phyloP scores from a whole-genome alignment of 208 protist genomes.

The Vickermania spadyakhi region DNA sequence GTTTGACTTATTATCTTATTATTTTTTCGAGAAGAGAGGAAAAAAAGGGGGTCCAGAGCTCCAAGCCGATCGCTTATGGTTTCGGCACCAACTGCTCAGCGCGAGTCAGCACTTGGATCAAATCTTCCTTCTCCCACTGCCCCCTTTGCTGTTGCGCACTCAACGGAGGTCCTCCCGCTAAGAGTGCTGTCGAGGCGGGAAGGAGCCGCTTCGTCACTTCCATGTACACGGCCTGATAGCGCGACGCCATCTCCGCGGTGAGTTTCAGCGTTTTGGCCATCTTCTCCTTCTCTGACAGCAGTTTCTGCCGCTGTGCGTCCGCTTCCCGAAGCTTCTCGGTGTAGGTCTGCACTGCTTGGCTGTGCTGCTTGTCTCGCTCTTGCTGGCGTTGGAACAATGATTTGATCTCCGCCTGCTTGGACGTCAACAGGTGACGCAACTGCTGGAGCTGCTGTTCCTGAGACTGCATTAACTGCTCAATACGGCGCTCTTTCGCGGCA shows the following conservation, averaged over 20 bases:
- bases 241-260: neutral
- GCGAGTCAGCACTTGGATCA: too few relatives aligned
- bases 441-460: neutral
- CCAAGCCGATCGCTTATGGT: too few relatives aligned
- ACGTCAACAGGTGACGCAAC: neutral
- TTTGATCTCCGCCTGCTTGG: slow-evolving; percentile 1
- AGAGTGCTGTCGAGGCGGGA: neutral
- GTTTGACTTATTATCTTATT: too few relatives aligned
- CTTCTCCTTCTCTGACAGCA: neutral
- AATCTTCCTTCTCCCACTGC: too few relatives aligned
- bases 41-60: too few relatives aligned
- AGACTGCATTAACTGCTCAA: neutral
- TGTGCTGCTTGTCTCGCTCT: neutral
- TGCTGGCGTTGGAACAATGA: neutral
- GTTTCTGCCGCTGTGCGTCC: neutral
- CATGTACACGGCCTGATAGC: neutral
- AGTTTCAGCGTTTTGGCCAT: neutral
- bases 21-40: too few relatives aligned
- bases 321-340: slow-evolving; percentile 3
- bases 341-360: neutral
- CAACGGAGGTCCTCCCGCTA: too few relatives aligned
- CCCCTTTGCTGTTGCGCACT: too few relatives aligned
- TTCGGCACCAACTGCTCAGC: too few relatives aligned
- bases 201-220: neutral
- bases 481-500: neutral